Evolutionary conservation across 257 asterid species (phyloP).

Genomic region (Penstemon newberryi): DNA sequence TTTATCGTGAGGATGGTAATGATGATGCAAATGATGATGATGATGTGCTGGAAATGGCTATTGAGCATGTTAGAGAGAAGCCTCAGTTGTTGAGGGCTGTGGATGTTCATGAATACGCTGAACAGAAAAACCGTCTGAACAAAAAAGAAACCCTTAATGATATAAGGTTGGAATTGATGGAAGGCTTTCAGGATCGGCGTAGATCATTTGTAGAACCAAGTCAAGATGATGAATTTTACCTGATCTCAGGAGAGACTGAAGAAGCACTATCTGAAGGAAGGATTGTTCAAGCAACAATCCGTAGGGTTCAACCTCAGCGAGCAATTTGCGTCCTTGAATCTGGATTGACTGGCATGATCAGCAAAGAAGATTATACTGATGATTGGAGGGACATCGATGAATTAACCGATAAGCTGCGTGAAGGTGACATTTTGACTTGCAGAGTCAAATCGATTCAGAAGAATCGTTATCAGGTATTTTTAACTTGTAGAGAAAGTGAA

Average conservation of each 20-base stretch:
- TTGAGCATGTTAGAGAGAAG: constrained; percentile 90
- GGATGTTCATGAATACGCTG: constrained; percentile 68
- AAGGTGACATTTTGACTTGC: constrained; percentile 82
- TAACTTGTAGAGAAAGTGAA: constrained; percentile 80
- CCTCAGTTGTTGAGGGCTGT: constrained; percentile 74
- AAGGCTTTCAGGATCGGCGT: constrained; percentile 95
- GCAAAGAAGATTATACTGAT: constrained; percentile 80
- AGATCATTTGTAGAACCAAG: constrained; percentile 62
- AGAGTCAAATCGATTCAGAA: constrained; percentile 75
- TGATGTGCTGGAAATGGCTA: constrained; percentile 87
- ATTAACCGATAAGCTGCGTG: constrained; percentile 70
- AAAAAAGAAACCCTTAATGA: constrained; percentile 83
- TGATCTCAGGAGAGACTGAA: constrained; percentile 92
- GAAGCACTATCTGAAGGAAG: constrained; percentile 89
- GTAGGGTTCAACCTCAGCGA: constrained; percentile 77
- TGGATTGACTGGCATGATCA: constrained; percentile 82
- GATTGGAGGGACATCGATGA: constrained; percentile 69
- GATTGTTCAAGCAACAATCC: constrained; percentile 86
- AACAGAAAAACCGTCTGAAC: constrained; percentile 52
- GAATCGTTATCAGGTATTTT: constrained; percentile 82
- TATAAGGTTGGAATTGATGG: constrained; percentile 83
- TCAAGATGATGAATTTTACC: constrained; percentile 85
- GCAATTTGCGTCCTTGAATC: constrained; percentile 79
- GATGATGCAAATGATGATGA: constrained; percentile 83
- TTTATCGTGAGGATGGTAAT: constrained; percentile 67